Percentiles rank a stretch among this genome's conserved stretches.
phyloP scores from a whole-genome alignment of 2,329 filamentous ascomycete genomes.

The Alternaria sp. region DNA sequence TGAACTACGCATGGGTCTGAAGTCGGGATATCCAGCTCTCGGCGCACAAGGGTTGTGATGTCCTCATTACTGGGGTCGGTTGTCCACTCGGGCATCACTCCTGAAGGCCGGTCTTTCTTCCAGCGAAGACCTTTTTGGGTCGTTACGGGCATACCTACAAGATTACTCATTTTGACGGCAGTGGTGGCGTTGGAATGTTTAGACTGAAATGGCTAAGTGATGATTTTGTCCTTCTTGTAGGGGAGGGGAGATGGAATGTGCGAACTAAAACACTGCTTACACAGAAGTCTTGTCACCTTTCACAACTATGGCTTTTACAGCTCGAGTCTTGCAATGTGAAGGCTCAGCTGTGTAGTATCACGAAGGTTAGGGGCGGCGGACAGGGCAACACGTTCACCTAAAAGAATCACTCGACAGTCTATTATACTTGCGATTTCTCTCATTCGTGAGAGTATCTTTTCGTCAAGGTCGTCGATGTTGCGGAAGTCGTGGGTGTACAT shows the following conservation, averaged over 20 bases:
- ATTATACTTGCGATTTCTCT: too few species aligned
- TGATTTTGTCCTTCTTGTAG: neutral
- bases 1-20: neutral
- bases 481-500: too few species aligned
- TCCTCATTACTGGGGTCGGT: neutral
- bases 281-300: neutral
- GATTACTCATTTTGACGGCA: neutral
- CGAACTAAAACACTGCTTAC: neutral
- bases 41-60: neutral
- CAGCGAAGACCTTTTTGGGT: neutral
- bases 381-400: too few species aligned
- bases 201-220: neutral
- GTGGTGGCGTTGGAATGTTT: neutral
- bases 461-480: too few species aligned
- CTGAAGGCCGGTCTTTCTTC: neutral
- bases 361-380: neutral
- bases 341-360: neutral
- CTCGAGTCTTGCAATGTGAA: neutral
- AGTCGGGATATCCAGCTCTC: neutral
- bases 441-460: too few species aligned
- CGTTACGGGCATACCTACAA: neutral
- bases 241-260: neutral
- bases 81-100: neutral
- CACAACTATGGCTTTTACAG: neutral
- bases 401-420: too few species aligned